phyloP scores from a whole-genome alignment of 1,284 basidiomycete genomes.

The Sporisorium exsertum region DNA sequence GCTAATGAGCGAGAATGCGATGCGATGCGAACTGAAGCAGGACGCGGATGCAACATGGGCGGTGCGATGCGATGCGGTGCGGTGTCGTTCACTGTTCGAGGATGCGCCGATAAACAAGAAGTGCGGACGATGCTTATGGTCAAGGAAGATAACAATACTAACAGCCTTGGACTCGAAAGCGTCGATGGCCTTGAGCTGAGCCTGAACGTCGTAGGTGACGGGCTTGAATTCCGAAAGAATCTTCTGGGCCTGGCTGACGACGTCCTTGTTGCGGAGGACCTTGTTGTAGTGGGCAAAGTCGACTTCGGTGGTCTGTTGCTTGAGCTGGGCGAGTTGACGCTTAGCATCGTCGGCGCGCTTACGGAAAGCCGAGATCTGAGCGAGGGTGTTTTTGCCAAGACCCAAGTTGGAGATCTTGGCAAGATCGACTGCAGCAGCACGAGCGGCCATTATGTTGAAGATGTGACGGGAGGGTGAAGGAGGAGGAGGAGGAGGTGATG shows the following conservation, averaged over 20 bases:
- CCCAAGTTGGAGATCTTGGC: constrained; percentile 66
- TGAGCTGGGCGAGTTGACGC: constrained; percentile 79
- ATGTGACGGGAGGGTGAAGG: constrained; percentile 3
- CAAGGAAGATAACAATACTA: constrained; percentile 26
- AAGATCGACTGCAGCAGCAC: constrained; percentile 61
- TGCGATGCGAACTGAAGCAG: background rate
- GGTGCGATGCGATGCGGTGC: constrained; percentile 10
- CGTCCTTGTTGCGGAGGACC: constrained; percentile 84
- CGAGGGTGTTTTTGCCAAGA: constrained; percentile 67
- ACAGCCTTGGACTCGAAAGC: constrained; percentile 97
- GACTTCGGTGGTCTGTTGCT: constrained; percentile 80
- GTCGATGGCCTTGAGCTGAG: constrained; percentile 95
- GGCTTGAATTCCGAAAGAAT: constrained; percentile 90
- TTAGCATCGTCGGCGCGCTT: constrained; percentile 92
- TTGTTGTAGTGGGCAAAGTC: constrained; percentile 93
- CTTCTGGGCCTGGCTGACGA: constrained; percentile 94
- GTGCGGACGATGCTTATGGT: constrained; percentile 2
- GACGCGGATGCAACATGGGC: background rate
- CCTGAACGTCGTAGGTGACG: constrained; percentile 90
- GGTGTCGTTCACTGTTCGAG: constrained; percentile 1
- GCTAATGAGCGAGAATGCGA: background rate
- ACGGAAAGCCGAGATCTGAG: constrained; percentile 90
- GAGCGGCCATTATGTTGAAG: constrained; percentile 52
- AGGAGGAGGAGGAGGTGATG: constrained; percentile 7
- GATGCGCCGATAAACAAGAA: background rate